These are phyloP conservation scores for Ustilago sp. DNA, from an alignment of 1,284 basidiomycete genomes.

Conservation along the genomic window DNA sequence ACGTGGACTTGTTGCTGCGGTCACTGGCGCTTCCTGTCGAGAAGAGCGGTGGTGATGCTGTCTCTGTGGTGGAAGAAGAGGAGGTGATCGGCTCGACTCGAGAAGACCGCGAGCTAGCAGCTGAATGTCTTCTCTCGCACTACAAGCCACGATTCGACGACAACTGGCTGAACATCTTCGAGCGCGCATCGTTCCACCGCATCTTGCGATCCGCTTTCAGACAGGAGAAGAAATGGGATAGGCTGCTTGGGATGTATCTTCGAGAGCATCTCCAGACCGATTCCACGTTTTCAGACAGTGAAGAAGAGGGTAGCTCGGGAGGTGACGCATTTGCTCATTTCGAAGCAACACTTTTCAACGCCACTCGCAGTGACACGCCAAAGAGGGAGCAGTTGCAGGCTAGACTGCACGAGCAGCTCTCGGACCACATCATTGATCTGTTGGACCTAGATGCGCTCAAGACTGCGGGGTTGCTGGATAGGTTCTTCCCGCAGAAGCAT, in stretches of 20 bases:
- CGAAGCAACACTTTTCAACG: slow-evolving; percentile 50
- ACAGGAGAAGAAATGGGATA: slow-evolving; percentile 80
- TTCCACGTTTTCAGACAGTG: background rate
- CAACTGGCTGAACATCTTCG: slow-evolving; percentile 78
- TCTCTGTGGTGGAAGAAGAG: background rate
- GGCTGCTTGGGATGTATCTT: slow-evolving; percentile 42
- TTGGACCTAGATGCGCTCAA: slow-evolving; percentile 76
- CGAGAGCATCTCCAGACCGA: slow-evolving; percentile 29
- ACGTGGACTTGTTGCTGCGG: slow-evolving; percentile 81
- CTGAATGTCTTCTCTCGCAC: slow-evolving; percentile 91
- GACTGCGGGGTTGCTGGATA: slow-evolving; percentile 82
- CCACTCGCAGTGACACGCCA: slow-evolving; percentile 16
- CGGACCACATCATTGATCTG: slow-evolving; percentile 70
- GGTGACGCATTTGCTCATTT: slow-evolving; percentile 41
- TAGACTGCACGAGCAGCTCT: slow-evolving; percentile 49
- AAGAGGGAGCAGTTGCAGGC: slow-evolving; percentile 11
- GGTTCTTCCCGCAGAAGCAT: slow-evolving; percentile 75
- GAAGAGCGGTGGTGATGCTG: slow-evolving; percentile 66
- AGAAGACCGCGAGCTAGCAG: slow-evolving; percentile 93
- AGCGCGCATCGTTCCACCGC: slow-evolving; percentile 86
- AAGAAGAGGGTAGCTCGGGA: slow-evolving; percentile 6
- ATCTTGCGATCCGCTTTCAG: slow-evolving; percentile 85
- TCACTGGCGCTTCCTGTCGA: slow-evolving; percentile 84
- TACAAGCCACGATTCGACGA: slow-evolving; percentile 86
- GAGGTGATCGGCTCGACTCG: slow-evolving; percentile 73